Evolutionary conservation across 805 yeast species (phyloP), one percentile per base, ranked within the genome.

Genomic region (Wickerhamiella allomyrinae): DNA sequence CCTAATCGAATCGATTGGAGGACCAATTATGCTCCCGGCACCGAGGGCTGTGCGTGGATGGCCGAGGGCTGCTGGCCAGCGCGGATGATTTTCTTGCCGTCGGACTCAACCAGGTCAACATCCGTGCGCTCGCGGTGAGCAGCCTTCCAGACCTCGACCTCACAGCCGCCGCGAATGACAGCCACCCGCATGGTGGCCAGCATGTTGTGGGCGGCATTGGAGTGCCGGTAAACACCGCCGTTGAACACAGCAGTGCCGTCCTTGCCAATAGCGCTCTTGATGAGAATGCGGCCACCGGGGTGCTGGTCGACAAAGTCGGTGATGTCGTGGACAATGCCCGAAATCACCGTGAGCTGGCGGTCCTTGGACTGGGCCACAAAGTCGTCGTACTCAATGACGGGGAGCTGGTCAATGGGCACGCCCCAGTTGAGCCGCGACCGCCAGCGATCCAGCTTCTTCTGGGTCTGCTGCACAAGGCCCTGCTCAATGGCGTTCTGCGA

Each of bases 101-200:
- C 68, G 15, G 74, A 60, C 52, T 74, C 77, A 41, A 70, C 73
- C 31, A 74, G 57, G 6, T 75, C 75, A 25, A 73, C 76, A 55
- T 62, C 77, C 66, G 71, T 79, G 69, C 73, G 80, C 69, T 67
- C 80, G 46, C 55, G 66, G 67, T 66, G 77, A 62, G 71, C 85
- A 59, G 69, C 76, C 60, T 76, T 75, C 93, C 94, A 83, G 20
- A 82, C 82, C 51, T 80, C 79, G 46, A 76, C 80, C 50, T 84
- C 89, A 48, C 81, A 72, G 8, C 87, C 87, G 13, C 83, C 80
- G 46, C 86, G 76, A 23, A 82, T 67, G 20, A 82, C 87, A 1
- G 94, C 95, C 13, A 87, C 79, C 54, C 97, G 71, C 96, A 87
- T 85, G 1, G 95, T 87, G 2, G 95, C 93, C 46, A 87, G 66